Evolutionary conservation across 2,329 filamentous ascomycete species (phyloP), one percentile per base, ranked within the genome.

Genomic region (Whalleya microplaca): DNA sequence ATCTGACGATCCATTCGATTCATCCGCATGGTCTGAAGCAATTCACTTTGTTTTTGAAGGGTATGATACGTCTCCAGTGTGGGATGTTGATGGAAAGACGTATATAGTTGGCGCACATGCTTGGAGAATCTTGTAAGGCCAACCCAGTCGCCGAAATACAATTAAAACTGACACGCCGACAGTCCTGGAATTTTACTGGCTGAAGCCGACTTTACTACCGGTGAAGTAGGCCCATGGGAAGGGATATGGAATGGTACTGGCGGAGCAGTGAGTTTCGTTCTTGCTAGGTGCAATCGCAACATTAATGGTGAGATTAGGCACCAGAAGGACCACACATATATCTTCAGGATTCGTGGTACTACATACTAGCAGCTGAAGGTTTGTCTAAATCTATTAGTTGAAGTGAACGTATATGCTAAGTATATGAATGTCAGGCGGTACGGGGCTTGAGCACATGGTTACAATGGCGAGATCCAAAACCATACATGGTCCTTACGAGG

Each of bases 311-410:
- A 42, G 1, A 6, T 2, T 2, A 71, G 68, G 73, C 71, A 10
- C 70, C 83, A 0, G 83, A 85, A 60, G 84, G 82, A 0, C 82
- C 83, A 0, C 82, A 84, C 47, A 76, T 85, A 21, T 81, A 80
- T 64, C 75, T 73, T 42, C 78, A 78, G 29, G 80, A 81, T 20
- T 74, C 70, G 0, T 84, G 75, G 58, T 84, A 82, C 61, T 84
- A 84, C 56, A 70, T 84, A 1, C 69, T 84, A 18, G 78, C 78
- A 0, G 80, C 81, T 0, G 82, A 85, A 68, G 80, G 80, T 40
- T 21, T 48, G 59, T 45, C 6, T 5, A 40, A 1, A 18, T 40
- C 2, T 18, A 27, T 9, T 2, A 10, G 18, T 8, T 14, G 8
- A 9, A 9, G 3, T 37, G 5, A 10, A 23, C 21, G 7, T 23